phyloP scores from a whole-genome alignment of 2,329 filamentous ascomycete genomes.

The Xylaria sp. region DNA sequence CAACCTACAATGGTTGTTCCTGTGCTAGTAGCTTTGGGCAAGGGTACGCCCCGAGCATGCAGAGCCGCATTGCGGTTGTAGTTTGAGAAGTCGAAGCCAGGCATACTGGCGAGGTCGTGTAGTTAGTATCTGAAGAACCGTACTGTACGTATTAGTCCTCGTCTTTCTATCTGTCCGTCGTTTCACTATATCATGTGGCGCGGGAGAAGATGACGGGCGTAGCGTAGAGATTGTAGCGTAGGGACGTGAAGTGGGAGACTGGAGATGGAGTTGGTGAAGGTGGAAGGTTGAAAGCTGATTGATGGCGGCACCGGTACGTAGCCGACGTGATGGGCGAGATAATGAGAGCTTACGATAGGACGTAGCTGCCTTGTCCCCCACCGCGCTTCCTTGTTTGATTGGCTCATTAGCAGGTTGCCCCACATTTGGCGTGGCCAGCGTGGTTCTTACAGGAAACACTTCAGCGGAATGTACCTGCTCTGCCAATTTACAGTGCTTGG shows the following conservation, averaged over 20 bases:
- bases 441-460: too few relatives aligned
- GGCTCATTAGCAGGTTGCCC: neutral
- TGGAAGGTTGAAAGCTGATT: neutral
- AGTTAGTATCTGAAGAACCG: neutral
- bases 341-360: slow-evolving; percentile 26
- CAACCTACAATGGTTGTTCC: slow-evolving; percentile 98
- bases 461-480: too few relatives aligned
- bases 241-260: neutral
- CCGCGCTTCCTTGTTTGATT: neutral
- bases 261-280: too few relatives aligned
- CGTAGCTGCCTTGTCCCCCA: slow-evolving; percentile 27
- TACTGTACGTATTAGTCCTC: neutral
- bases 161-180: neutral
- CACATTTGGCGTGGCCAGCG: too few relatives aligned
- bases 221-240: neutral
- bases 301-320: neutral
- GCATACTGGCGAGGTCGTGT: slow-evolving; percentile 56
- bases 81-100: slow-evolving; percentile 99
- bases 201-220: neutral
- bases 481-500: neutral
- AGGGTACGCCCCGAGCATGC: slow-evolving; percentile 85
- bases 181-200: neutral
- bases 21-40: slow-evolving; percentile 96
- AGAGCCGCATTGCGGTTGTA: slow-evolving; percentile 98
- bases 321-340: neutral